Conservation (phyloP, 306 rosid genomes). For the Cucumis cinereus region DNA sequence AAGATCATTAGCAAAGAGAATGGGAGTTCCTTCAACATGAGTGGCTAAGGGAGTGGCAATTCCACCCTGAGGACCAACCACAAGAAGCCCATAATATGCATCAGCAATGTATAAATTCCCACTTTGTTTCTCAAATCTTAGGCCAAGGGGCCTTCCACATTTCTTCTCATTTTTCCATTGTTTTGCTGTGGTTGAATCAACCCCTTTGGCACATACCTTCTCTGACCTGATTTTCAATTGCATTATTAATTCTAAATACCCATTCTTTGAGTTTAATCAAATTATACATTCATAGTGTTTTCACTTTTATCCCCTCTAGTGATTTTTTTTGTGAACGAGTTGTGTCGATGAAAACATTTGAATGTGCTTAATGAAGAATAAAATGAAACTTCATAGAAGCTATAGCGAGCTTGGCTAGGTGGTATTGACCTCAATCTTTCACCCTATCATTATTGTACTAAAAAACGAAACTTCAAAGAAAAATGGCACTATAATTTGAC, state of each 20-base stretch:
- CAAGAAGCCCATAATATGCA: conserved; percentile 71
- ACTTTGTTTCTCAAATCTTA: conserved; percentile 55
- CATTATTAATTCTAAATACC: not conserved
- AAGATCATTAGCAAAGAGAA: conserved; percentile 87
- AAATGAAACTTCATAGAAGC: no score
- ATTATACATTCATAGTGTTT: no score
- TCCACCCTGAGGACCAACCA: conserved; percentile 81
- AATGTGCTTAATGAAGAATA: no score
- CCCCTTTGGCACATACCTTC: conserved; percentile 55
- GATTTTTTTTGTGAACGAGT: no score
- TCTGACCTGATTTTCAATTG: conserved; percentile 43
- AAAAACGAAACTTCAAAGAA: no score
- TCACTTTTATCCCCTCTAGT: no score
- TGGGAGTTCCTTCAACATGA: conserved; percentile 56
- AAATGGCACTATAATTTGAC: no score
- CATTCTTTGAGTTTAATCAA: no score
- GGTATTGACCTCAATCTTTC: no score
- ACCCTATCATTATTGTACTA: no score
- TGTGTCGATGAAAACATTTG: no score
- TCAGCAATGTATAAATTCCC: conserved; percentile 79
- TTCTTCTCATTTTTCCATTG: conserved; percentile 84
- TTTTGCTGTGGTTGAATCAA: conserved; percentile 61
- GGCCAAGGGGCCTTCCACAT: conserved; percentile 80
- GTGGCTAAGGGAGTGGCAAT: conserved; percentile 56
- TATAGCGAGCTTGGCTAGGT: no score